Evolutionary conservation across 108 stramenopile species (phyloP), one percentile per base, ranked within the genome.

Genomic region (Conticribra guillardii): DNA sequence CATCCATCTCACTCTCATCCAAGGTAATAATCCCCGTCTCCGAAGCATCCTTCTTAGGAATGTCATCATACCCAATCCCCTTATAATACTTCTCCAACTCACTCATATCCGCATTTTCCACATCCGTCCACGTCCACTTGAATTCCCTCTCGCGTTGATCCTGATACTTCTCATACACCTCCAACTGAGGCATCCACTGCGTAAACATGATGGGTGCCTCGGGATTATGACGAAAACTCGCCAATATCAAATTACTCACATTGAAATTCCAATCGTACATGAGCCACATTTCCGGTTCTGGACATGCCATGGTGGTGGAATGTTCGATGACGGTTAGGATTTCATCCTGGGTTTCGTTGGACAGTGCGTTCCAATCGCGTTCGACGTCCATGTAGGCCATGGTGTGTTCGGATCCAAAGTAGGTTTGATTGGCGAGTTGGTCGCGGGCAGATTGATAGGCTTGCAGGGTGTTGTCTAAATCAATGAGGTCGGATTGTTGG

Each of bases 101-200:
- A 18, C 67, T 60, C 60, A 89, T 67, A 59, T 94, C 90, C 21
- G 89, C 90, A 50, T 69, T 72, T 32, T 91, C 86, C 0, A 87
- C 86, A 69, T 94, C 90, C 27, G 89, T 86, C 90, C 89, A 90
- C 19, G 79, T 87, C 74, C 87, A 94, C 55, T 86, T 75, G 67
- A 94, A 94, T 34, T 85, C 76, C 55, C 63, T 79, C 48, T 84
- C 87, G 8, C 88, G 85, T 37, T 78, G 81, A 46, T 84, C 74
- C 24, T 86, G 72, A 64, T 94, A 94, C 9, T 87, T 73, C 47
- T 77, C 73, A 62, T 87, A 91, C 1, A 81, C 78, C 47, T 84
- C 69, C 49, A 94, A 67, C 67, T 91, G 90, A 4, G 90, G 89
- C 64, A 88, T 88, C 93, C 93, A 94, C 62, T 94, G 90, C 23